Evolutionary conservation across 208 protist species (phyloP).

Genomic region (Leishmania lainsoni): DNA sequence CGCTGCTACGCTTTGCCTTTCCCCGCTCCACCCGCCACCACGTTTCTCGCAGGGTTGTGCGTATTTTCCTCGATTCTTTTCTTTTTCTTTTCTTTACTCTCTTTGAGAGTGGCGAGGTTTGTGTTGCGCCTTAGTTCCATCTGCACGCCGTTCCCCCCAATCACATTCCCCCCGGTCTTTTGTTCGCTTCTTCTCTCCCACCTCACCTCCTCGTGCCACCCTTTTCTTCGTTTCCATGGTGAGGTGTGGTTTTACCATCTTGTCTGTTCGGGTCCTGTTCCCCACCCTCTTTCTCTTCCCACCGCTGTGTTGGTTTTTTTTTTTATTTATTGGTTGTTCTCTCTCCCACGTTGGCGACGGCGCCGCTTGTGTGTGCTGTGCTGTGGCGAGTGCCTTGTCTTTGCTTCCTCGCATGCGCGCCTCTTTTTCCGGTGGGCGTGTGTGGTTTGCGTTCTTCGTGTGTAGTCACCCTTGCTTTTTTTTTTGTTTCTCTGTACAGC

Average conservation of each 20-base stretch:
- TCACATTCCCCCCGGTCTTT: not conserved
- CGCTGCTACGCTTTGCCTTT: not conserved
- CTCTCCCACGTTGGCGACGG: not conserved
- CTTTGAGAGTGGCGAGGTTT: not conserved
- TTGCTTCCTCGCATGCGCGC: not conserved
- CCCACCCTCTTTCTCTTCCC: not conserved
- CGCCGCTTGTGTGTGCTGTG: not conserved
- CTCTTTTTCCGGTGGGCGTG: not conserved
- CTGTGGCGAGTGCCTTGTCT: not conserved
- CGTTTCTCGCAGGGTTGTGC: not conserved
- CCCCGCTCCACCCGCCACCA: not conserved
- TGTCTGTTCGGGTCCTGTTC: too few species aligned
- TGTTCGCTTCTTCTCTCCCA: not conserved
- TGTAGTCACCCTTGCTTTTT: not conserved
- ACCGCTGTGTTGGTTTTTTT: not conserved
- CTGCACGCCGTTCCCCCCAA: too few species aligned
- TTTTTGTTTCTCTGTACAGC: not conserved
- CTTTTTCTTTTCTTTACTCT: conserved; percentile 5
- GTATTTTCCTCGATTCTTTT: not conserved
- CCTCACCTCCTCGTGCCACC: too few species aligned
- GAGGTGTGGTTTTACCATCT: not conserved
- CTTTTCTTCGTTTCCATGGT: too few species aligned
- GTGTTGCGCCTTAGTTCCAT: too few species aligned
- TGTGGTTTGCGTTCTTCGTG: not conserved
- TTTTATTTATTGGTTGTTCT: not conserved